phyloP scores from a whole-genome alignment of 176 grass and related monocot genomes.

The Phragmites australis region DNA sequence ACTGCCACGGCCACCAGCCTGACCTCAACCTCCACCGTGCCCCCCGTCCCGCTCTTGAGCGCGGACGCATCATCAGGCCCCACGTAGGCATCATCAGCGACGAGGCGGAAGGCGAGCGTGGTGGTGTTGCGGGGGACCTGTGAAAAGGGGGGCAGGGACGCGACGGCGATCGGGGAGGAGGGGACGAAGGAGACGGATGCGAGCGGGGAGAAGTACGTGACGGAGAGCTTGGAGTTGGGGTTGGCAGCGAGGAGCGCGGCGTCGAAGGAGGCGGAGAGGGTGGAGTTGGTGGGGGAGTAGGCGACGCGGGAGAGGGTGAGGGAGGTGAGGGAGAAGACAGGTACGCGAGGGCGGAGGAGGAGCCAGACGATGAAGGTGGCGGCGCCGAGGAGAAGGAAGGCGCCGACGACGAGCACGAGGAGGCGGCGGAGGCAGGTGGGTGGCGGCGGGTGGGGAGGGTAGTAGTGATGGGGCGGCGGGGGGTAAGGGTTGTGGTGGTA shows the following conservation, averaged over 20 bases:
- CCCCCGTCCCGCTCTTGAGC: constrained; percentile 49
- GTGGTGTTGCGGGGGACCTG: constrained; percentile 56
- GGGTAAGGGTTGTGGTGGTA: constrained; percentile 11
- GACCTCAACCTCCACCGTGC: constrained; percentile 55
- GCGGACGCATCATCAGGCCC: constrained; percentile 41
- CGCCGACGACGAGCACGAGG: constrained; percentile 51
- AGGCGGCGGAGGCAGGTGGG: constrained; percentile 69
- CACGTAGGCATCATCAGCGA: constrained; percentile 59
- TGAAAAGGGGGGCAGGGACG: constrained; percentile 62
- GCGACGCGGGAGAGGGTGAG: constrained; percentile 59
- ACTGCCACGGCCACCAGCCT: constrained; percentile 59
- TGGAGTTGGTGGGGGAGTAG: constrained; percentile 46
- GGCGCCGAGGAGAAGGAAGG: constrained; percentile 65
- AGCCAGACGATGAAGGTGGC: constrained; percentile 83
- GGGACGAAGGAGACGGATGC: constrained; percentile 56
- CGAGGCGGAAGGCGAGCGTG: constrained; percentile 52
- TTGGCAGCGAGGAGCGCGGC: constrained; percentile 61
- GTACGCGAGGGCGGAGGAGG: constrained; percentile 73
- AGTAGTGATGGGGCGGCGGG: constrained; percentile 8
- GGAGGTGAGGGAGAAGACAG: constrained; percentile 62
- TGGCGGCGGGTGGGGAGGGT: constrained; percentile 26
- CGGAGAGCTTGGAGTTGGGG: constrained; percentile 76
- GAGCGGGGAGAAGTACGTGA: constrained; percentile 53
- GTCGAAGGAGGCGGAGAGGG: constrained; percentile 64
- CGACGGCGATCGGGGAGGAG: constrained; percentile 48